Evolutionary conservation across 768 basidiomycete genomes (phyloP).

Genomic region (Lepiota subincarnata): DNA sequence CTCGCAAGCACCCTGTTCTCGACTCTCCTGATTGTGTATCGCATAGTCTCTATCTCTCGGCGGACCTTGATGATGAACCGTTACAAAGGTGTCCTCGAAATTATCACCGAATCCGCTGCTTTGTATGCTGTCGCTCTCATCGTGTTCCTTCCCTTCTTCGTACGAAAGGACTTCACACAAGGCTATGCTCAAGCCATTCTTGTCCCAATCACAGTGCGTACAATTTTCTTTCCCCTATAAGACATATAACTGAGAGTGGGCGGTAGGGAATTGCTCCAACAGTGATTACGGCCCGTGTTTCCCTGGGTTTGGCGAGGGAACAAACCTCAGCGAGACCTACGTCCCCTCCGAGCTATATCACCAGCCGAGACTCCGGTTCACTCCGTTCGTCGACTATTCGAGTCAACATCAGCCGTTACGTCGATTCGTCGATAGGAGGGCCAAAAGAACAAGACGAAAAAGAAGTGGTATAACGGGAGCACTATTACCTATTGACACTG

Average conservation of each 20-base stretch:
- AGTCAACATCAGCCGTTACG: background rate
- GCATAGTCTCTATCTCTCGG: slow-evolving; percentile 1
- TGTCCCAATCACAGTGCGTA: slow-evolving; percentile 2
- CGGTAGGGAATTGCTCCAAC: slow-evolving; percentile 5
- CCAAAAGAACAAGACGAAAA: background rate
- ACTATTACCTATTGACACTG: no score
- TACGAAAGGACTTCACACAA: slow-evolving; percentile 2
- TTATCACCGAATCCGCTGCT: slow-evolving; percentile 6
- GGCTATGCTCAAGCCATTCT: slow-evolving; percentile 8
- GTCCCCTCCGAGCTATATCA: background rate
- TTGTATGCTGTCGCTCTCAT: slow-evolving; percentile 4
- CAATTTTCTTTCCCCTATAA: no score
- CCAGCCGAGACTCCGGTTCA: background rate
- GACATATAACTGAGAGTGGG: no score
- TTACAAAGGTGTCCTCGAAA: slow-evolving; percentile 3
- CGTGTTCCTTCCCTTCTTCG: slow-evolving; percentile 5
- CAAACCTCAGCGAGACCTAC: background rate
- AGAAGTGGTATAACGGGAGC: background rate
- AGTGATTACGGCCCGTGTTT: slow-evolving; percentile 4
- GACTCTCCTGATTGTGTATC: slow-evolving; percentile 1
- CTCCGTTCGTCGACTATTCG: background rate
- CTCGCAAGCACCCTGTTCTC: slow-evolving; percentile 3
- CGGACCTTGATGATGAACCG: background rate
- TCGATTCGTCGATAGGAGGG: background rate
- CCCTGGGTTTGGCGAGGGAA: background rate